Conservation (phyloP, 2,329 filamentous ascomycete species). For the Paracoccidioides lutzii region DNA sequence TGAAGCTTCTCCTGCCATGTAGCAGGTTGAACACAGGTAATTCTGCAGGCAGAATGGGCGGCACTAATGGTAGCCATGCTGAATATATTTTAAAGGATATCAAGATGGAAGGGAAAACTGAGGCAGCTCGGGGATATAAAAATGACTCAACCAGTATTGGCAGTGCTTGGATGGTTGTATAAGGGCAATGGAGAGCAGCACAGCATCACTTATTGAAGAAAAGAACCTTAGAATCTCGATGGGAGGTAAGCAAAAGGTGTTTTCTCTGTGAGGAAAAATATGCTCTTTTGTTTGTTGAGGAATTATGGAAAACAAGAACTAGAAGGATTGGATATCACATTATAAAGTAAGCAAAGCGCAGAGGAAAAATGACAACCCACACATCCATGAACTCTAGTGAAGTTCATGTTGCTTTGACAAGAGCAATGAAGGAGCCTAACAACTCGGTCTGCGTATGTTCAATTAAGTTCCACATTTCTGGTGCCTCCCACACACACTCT, state of each 20-base stretch:
- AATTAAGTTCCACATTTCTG: constrained; percentile 16
- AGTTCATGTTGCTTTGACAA: constrained; percentile 7
- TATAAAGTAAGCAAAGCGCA: constrained; percentile 3
- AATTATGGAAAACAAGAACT: neutral
- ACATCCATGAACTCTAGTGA: neutral
- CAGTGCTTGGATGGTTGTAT: neutral
- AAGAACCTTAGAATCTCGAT: neutral
- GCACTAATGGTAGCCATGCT: constrained; percentile 13
- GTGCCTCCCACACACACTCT: constrained; percentile 4
- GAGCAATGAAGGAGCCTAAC: constrained; percentile 20
- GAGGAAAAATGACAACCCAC: neutral
- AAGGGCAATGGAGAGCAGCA: neutral
- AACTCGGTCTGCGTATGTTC: constrained; percentile 23
- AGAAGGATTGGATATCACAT: constrained; percentile 3
- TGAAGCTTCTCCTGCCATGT: constrained; percentile 47
- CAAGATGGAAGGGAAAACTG: neutral
- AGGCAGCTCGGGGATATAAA: neutral
- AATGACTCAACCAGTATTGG: neutral
- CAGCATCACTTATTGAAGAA: constrained; percentile 1
- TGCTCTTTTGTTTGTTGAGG: neutral
- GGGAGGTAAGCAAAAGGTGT: neutral
- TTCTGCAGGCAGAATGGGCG: constrained; percentile 13
- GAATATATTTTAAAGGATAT: constrained; percentile 1
- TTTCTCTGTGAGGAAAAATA: neutral
- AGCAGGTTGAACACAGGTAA: constrained; percentile 14